phyloP scores from a whole-genome alignment of 2,329 filamentous ascomycete genomes.

The Talaromyces atroroseus region DNA sequence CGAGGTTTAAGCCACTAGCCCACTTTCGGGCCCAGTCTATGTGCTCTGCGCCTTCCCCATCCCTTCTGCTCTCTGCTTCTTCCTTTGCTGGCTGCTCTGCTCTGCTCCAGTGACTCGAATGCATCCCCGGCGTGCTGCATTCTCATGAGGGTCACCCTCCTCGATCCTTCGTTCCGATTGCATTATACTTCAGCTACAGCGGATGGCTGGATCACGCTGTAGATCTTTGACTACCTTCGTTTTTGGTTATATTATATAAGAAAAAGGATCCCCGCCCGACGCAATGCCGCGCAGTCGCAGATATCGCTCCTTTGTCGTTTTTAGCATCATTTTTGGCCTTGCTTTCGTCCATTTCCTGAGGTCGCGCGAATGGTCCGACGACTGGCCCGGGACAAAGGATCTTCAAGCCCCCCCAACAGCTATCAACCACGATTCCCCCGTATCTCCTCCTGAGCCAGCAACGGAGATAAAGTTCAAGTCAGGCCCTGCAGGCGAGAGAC shows the following conservation, averaged over 20 bases:
- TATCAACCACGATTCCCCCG: not conserved
- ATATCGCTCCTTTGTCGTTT: slow-evolving; percentile 43
- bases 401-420: slow-evolving; percentile 13
- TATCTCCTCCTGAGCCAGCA: not conserved
- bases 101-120: not conserved
- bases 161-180: not conserved
- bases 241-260: not conserved
- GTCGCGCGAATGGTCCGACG: slow-evolving; percentile 36
- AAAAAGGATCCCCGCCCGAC: not conserved
- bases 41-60: not conserved
- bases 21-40: too few relatives aligned
- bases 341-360: slow-evolving; percentile 49
- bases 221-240: slow-evolving; percentile 1
- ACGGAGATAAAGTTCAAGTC: slow-evolving; percentile 4
- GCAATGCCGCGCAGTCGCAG: slow-evolving; percentile 45
- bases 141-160: not conserved
- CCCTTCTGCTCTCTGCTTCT: not conserved
- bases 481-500: not conserved
- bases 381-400: slow-evolving; percentile 14
- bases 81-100: not conserved
- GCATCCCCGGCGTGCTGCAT: not conserved
- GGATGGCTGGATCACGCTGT: slow-evolving; percentile 5
- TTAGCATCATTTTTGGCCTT: slow-evolving; percentile 39
- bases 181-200: not conserved
- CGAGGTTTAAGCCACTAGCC: not conserved